Base-by-base conservation (phyloP, 805 yeast genomes). In the Cyberlindnera xylosilytica region DNA sequence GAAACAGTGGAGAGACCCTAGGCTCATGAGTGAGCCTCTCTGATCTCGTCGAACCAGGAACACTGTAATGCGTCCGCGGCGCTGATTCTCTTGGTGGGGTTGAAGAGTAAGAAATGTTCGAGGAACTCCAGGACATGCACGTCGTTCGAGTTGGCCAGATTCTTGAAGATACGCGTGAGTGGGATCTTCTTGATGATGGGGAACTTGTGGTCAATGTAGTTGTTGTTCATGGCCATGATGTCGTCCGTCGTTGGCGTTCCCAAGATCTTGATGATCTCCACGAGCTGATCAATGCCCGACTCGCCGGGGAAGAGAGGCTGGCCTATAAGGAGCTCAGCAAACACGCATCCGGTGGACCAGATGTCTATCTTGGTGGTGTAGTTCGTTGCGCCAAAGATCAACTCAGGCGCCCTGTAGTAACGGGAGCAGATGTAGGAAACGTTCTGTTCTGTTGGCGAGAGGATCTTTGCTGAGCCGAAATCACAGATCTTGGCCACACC, bases 271-370 rank as follows among this genome's bases (percentile, higher is more conserved):
- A 91, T 91, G 54, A 91, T 91, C 65, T 91, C 99, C 16, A 91
- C 98, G 56, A 91, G 76, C 65, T 93, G 99, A 63, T 93, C 99
- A 45, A 93, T 91, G 29, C 99, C 98, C 46, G 90, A 82, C 62
- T 93, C 98, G 34, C 99, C 99, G 11, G 99, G 99, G 68, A 93
- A 93, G 51, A 93, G 70, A 12, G 99, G 99, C 62, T 89, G 97
- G 15, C 99, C 98, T 44, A 93, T 74, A 50, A 90, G 79, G 57
- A 93, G 70, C 67, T 93, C 99, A 4, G 98, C 98, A 87, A 93
- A 89, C 18, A 93, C 99, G 70, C 99, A 93, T 17, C 96, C 97
- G 12, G 95, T 88, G 12, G 96, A 87, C 99, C 99, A 93, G 36
- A 93, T 79, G 63, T 93, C 99, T 52, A 93, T 93, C 64, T 91